phyloP scores from a whole-genome alignment of 108 stramenopile species.

The Nitzschia palea region DNA sequence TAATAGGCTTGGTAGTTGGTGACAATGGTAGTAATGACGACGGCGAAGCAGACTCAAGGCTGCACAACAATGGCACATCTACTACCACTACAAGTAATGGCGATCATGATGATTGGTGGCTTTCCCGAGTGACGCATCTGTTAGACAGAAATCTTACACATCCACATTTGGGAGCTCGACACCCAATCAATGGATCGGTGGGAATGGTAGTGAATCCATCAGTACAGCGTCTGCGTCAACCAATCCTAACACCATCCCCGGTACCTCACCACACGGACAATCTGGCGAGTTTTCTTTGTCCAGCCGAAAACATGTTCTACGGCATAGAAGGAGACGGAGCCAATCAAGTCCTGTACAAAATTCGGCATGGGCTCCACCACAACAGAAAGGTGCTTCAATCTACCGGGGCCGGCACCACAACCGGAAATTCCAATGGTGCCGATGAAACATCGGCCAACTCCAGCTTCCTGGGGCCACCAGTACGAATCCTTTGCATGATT shows the following conservation, averaged over 20 bases:
- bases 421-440: too few relatives aligned
- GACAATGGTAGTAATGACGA: too few relatives aligned
- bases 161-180: background rate
- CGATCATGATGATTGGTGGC: background rate
- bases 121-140: background rate
- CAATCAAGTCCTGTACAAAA: background rate
- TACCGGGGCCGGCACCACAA: too few relatives aligned
- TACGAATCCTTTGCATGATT: slow-evolving; percentile 1
- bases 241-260: background rate
- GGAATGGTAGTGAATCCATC: background rate
- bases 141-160: background rate
- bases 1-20: too few relatives aligned
- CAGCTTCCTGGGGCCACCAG: background rate
- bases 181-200: background rate
- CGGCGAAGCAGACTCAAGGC: too few relatives aligned
- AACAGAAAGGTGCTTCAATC: too few relatives aligned
- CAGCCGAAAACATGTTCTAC: background rate
- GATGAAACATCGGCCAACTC: too few relatives aligned
- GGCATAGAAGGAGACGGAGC: background rate
- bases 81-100: too few relatives aligned
- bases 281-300: background rate
- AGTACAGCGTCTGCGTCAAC: background rate
- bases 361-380: background rate
- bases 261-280: background rate
- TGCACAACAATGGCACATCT: too few relatives aligned